phyloP scores from a whole-genome alignment of 179 eudicot species.

The Beta lomatogona region DNA sequence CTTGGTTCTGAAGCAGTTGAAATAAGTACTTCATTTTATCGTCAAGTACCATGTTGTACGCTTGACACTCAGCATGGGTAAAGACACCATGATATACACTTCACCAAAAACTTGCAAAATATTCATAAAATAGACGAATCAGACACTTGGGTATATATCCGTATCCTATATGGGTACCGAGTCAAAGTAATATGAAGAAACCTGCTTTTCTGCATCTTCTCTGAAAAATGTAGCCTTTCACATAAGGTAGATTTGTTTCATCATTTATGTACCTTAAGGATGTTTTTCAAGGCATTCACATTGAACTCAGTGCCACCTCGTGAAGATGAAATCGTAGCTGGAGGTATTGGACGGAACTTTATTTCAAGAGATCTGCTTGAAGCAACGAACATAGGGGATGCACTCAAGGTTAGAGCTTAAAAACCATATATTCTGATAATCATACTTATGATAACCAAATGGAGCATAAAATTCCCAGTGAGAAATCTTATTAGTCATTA shows the following conservation, averaged over 20 bases:
- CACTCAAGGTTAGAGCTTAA: conserved; percentile 36
- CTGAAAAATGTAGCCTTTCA: not conserved
- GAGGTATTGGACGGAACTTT: conserved; percentile 80
- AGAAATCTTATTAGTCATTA: not conserved
- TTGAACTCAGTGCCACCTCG: conserved; percentile 88
- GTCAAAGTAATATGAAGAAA: not conserved
- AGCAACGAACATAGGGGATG: conserved; percentile 70
- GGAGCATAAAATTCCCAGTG: not conserved
- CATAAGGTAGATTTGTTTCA: not conserved
- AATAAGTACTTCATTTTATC: too few species aligned
- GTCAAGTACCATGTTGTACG: too few species aligned
- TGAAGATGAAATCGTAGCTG: conserved; percentile 64
- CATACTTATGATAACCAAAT: not conserved
- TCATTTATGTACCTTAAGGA: conserved; percentile 10
- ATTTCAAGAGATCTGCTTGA: conserved; percentile 84
- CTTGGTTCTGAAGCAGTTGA: not conserved
- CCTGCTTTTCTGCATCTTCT: not conserved
- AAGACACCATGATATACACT: too few species aligned
- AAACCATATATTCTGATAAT: not conserved
- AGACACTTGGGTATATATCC: too few species aligned
- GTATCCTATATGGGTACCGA: too few species aligned
- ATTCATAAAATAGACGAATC: too few species aligned
- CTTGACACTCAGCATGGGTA: too few species aligned
- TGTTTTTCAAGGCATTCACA: conserved; percentile 71
- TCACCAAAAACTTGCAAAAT: too few species aligned